phyloP scores from a whole-genome alignment of 2,329 filamentous ascomycete species.

The Leptographium lundbergii region DNA sequence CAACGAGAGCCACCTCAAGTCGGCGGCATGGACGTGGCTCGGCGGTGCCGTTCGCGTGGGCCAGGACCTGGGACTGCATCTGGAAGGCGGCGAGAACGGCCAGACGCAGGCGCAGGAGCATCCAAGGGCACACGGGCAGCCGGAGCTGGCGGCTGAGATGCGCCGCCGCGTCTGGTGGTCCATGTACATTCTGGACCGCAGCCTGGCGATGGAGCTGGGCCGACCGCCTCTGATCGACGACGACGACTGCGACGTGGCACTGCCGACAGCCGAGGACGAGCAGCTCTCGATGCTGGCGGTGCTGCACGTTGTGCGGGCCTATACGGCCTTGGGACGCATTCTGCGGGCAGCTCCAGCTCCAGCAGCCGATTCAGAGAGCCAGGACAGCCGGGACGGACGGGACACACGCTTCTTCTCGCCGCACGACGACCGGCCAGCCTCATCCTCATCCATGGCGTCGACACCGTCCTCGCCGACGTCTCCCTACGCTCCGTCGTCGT shows the following conservation, averaged over 20 bases:
- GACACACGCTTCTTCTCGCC: background rate
- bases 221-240: constrained; percentile 76
- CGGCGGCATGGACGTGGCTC: constrained; percentile 76
- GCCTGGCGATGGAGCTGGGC: constrained; percentile 67
- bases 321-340: constrained; percentile 62
- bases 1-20: constrained; percentile 75
- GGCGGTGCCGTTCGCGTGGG: constrained; percentile 66
- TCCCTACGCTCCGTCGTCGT: background rate
- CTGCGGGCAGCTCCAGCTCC: background rate
- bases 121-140: too few relatives aligned
- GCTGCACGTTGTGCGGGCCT: constrained; percentile 69
- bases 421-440: background rate
- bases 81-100: constrained; percentile 39
- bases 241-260: constrained; percentile 69
- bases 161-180: constrained; percentile 87
- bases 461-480: background rate
- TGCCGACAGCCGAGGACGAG: constrained; percentile 73
- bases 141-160: constrained; percentile 63
- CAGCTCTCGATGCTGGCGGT: constrained; percentile 61
- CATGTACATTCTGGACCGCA: constrained; percentile 77
- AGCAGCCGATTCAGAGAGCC: background rate
- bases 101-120: constrained; percentile 9
- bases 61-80: constrained; percentile 73
- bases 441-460: background rate
- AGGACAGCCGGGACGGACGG: background rate